A percentile compares a stretch with the other conserved stretches of the same genome.
phyloP scores from a whole-genome alignment of 1,284 basidiomycete species.

The Sphaerobolus stellatus region DNA sequence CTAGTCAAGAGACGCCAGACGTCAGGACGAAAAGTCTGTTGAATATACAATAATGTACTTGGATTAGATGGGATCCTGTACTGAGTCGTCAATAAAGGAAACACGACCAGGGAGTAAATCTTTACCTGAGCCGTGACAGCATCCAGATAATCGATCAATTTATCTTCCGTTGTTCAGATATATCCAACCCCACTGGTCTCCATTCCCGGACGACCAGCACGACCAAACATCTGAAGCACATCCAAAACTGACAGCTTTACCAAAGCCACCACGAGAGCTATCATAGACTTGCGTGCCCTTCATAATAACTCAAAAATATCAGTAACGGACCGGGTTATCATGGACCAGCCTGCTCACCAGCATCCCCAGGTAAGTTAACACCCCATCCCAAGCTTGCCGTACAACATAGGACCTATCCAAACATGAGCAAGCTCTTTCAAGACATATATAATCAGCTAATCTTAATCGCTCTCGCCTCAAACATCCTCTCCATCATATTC shows the following conservation, averaged over 20 bases:
- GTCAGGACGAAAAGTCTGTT: not conserved
- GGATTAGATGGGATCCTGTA: conserved; percentile 92
- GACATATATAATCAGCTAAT: conserved; percentile 41
- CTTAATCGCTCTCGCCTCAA: conserved; percentile 89
- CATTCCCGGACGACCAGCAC: conserved; percentile 94
- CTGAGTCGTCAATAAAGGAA: not conserved
- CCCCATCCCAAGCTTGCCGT: conserved; percentile 99
- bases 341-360: conserved; percentile 51
- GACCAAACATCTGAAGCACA: conserved; percentile 96
- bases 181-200: conserved; percentile 96
- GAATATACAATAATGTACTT: conserved; percentile 55
- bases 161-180: conserved; percentile 94
- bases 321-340: conserved; percentile 7
- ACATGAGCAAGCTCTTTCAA: not conserved
- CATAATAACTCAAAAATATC: conserved; percentile 77
- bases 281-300: conserved; percentile 99
- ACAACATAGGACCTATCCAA: conserved; percentile 87
- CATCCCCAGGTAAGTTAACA: conserved; percentile 98
- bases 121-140: conserved; percentile 83
- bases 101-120: not conserved
- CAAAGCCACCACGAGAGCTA: conserved; percentile 82
- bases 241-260: conserved; percentile 94
- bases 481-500: conserved; percentile 95
- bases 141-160: conserved; percentile 89
- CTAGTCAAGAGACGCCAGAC: conserved; percentile 37